A percentile compares a stretch with the other conserved stretches of the same genome.
phyloP scores from a whole-genome alignment of 2,329 filamentous ascomycete genomes.

The Thermomyces lanuginosus region DNA sequence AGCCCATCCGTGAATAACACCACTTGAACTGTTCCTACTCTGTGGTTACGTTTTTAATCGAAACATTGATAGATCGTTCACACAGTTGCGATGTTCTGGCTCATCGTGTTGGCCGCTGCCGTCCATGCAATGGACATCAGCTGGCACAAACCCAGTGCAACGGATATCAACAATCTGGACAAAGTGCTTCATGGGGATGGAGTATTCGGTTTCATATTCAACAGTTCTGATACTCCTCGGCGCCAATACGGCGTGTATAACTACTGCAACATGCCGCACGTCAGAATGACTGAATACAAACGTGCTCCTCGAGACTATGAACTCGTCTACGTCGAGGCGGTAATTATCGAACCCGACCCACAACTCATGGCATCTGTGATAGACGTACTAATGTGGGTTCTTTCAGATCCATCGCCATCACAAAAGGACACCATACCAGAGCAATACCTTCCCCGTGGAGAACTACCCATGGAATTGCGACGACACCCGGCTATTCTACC shows the following conservation, averaged over 20 bases:
- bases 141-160: conserved; percentile 43
- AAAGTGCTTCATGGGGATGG: conserved; percentile 43
- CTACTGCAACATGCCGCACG: conserved; percentile 79
- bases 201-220: conserved; percentile 58
- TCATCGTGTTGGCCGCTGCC: background rate
- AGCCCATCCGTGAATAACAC: no score
- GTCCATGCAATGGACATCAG: conserved; percentile 22
- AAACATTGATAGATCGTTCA: no score
- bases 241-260: conserved; percentile 51
- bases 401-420: conserved; percentile 61
- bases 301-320: conserved; percentile 40
- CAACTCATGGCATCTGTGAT: background rate
- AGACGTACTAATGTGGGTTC: background rate
- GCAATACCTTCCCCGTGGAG: conserved; percentile 61
- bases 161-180: conserved; percentile 45
- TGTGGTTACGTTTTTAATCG: no score
- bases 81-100: no score
- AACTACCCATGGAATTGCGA: conserved; percentile 56
- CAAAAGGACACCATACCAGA: conserved; percentile 65
- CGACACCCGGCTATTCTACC: conserved; percentile 54
- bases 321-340: conserved; percentile 59
- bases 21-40: no score
- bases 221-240: conserved; percentile 44
- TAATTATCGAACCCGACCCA: conserved; percentile 25
- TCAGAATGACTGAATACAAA: conserved; percentile 49